Evolutionary conservation across 768 basidiomycete species (phyloP).

Genomic region (Collybia mongolica): DNA sequence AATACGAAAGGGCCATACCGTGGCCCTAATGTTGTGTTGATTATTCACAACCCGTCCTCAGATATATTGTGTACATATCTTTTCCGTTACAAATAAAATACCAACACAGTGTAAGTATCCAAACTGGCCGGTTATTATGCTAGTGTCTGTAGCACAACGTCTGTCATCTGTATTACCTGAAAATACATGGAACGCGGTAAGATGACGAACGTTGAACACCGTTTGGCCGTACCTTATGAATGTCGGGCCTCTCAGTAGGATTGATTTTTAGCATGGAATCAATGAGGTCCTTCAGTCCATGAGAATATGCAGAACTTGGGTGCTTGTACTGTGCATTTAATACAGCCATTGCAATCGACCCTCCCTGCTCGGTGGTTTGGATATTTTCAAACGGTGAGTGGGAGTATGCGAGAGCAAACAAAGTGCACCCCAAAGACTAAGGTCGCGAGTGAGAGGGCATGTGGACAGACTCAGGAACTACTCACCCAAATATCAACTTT

Average conservation of each 20-base stretch:
- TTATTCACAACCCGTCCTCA: too few relatives aligned
- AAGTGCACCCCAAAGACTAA: conserved; percentile 92
- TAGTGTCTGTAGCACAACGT: conserved; percentile 60
- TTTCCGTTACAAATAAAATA: too few relatives aligned
- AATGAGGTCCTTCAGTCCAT: conserved; percentile 79
- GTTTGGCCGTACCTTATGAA: conserved; percentile 63
- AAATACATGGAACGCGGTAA: not conserved
- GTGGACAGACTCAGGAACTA: not conserved
- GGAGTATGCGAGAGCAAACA: conserved; percentile 92
- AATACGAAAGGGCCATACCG: not conserved
- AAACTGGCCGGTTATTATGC: conserved; percentile 14
- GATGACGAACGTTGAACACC: too few relatives aligned
- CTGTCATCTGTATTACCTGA: conserved; percentile 68
- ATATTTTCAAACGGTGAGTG: conserved; percentile 96
- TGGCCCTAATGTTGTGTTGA: not conserved
- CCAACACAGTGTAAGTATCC: not conserved
- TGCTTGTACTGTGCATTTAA: conserved; percentile 92
- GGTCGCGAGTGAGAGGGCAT: conserved; percentile 1
- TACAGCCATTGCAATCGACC: conserved; percentile 97
- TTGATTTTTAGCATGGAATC: conserved; percentile 84
- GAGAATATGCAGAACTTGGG: conserved; percentile 82
- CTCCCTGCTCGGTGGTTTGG: conserved; percentile 91
- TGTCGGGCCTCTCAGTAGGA: conserved; percentile 80
- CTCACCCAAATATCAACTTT: conserved; percentile 96
- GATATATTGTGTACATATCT: too few relatives aligned